These are phyloP conservation scores for Chrysanthemum makinoi DNA, from an alignment of 129 eudicot genomes.

Conservation along the genomic window DNA sequence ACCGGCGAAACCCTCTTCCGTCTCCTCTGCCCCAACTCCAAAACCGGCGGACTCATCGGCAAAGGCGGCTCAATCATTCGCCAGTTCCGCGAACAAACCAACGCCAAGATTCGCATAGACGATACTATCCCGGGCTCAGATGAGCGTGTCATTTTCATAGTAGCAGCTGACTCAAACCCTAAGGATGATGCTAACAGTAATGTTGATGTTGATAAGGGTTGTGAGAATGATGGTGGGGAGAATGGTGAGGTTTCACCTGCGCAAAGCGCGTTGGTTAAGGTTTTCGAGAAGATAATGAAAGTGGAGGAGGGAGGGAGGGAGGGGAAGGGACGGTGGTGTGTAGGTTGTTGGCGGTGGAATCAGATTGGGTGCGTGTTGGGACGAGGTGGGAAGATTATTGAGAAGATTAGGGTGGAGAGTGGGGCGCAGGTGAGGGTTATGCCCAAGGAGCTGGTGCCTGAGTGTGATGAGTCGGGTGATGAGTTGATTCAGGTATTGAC, in stretches of 20 bases:
- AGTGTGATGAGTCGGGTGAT: conserved; percentile 49
- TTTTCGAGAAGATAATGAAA: conserved; percentile 55
- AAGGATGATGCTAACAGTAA: conserved; percentile 9
- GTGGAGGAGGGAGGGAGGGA: conserved; percentile 37
- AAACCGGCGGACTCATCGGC: conserved; percentile 55
- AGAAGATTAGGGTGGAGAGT: conserved; percentile 42
- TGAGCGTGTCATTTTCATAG: conserved; percentile 47
- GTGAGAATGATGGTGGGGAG: conserved; percentile 22
- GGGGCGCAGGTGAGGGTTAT: conserved; percentile 55
- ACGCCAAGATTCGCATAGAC: conserved; percentile 51
- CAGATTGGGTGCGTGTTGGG: conserved; percentile 55
- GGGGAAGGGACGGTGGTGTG: conserved; percentile 42
- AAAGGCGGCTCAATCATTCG: conserved; percentile 53
- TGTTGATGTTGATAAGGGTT: background rate
- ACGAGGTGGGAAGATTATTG: conserved; percentile 55
- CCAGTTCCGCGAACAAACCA: conserved; percentile 53
- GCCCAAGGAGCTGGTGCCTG: conserved; percentile 45
- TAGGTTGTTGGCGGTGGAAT: conserved; percentile 44
- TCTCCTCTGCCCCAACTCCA: conserved; percentile 46
- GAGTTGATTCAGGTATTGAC: conserved; percentile 53
- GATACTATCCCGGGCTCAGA: conserved; percentile 41
- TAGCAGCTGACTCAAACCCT: conserved; percentile 28
- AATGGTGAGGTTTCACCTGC: conserved; percentile 25
- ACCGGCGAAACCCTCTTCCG: conserved; percentile 46
- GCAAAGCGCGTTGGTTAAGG: conserved; percentile 48